Evolutionary conservation across 2,329 filamentous ascomycete genomes (phyloP), one percentile per base, ranked within the genome.

Genomic region (Allantophomopsis cytisporea): DNA sequence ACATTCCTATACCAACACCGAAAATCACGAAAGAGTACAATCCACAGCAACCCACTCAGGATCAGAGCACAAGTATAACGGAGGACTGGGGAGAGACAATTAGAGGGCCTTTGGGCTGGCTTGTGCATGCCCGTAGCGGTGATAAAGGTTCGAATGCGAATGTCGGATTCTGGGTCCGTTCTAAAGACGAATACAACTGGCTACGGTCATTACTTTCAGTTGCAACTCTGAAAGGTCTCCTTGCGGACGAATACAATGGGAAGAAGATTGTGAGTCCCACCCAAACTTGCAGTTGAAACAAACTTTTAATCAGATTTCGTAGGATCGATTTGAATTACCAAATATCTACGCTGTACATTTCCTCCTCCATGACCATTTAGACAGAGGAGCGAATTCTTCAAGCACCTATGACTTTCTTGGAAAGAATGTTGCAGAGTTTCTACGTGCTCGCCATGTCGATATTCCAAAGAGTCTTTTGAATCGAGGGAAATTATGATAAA

Each of bases 91-190:
- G 34, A n/a, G 38, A 40, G 18, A 45, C 43, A 7, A 23, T 39
- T 15, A 30, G 37, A 15, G 39, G 39, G 4, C 43, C 41, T 6
- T 38, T 44, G 2, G 42, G 42, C 17, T 42, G 39, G 28, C n/a
- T 44, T 16, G 39, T 43, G 15, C 37, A 42, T 21, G 42, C 34
- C 10, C 30, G 44, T n/a, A 43, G 55, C 1, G 59, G 59, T 4
- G 59, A 61, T 37, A 61, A 61, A 39, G 56, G 52, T 1, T 50
- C 53, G 0, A 52, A 61, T 45, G 49, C 49, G 11, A 61, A 62
- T 39, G 54, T 60, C 17, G 59, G 59, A 7, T 53, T 62, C 43
- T 67, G 60, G 45, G 60, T 63, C 4, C 57, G 54, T 1, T 44
- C 53, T 36, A 39, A 47, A 2, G 56, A 62, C 31, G 60, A 62